Evolutionary conservation across 1,284 basidiomycete species (phyloP).

Genomic region (Gymnopus androsaceus): DNA sequence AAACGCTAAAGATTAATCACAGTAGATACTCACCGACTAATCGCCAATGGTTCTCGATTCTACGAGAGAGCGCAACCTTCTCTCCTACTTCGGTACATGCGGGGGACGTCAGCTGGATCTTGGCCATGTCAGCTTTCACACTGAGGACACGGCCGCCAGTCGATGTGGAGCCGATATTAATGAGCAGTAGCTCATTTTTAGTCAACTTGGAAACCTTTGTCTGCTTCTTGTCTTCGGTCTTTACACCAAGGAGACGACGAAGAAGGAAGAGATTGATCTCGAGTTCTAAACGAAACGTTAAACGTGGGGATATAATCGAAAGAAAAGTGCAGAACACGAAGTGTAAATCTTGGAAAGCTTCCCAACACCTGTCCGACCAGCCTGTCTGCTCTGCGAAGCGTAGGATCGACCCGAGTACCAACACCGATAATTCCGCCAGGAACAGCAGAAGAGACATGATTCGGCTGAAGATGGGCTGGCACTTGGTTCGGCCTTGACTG

Average conservation of each 20-base stretch:
- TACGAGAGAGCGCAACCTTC: constrained; percentile 89
- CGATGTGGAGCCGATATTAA: constrained; percentile 94
- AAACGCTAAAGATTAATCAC: background rate
- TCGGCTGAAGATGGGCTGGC: constrained; percentile 90
- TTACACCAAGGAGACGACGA: constrained; percentile 94
- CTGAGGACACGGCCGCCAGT: constrained; percentile 90
- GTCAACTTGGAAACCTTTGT: constrained; percentile 93
- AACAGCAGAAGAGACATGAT: constrained; percentile 92
- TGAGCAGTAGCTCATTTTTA: constrained; percentile 91
- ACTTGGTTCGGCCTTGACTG: constrained; percentile 89
- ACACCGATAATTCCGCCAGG: constrained; percentile 98
- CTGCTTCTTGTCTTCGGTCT: constrained; percentile 98
- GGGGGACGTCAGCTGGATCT: constrained; percentile 89
- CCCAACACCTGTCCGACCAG: constrained; percentile 94
- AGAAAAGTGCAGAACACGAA: constrained; percentile 22
- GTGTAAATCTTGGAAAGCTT: constrained; percentile 93
- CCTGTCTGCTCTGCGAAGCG: constrained; percentile 94
- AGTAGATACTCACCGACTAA: constrained; percentile 64
- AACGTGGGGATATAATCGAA: background rate
- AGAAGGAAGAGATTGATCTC: constrained; percentile 93
- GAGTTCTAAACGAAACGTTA: constrained; percentile 54
- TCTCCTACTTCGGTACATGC: constrained; percentile 94
- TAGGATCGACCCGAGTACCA: constrained; percentile 95
- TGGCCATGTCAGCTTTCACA: constrained; percentile 91
- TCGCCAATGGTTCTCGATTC: constrained; percentile 98